These are phyloP conservation scores for Seiridium cupressi DNA, from an alignment of 2,329 filamentous ascomycete genomes.

Conservation along the genomic window DNA sequence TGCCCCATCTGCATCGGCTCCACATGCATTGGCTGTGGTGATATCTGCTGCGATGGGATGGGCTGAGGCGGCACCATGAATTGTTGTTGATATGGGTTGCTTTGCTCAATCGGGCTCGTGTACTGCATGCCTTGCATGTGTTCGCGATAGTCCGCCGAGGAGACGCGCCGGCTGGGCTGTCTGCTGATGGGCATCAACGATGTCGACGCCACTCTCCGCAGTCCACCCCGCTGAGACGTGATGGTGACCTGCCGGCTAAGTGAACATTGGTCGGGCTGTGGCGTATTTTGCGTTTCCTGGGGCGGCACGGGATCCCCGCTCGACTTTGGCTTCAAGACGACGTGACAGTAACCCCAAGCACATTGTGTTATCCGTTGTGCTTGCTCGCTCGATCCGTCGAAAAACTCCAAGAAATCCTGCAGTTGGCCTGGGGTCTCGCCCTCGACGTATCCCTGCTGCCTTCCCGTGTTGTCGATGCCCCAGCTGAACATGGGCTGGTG, in stretches of 20 bases:
- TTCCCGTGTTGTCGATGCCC: constrained; percentile 55
- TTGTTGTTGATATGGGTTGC: constrained; percentile 10
- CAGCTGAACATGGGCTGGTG: constrained; percentile 60
- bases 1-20: constrained; percentile 7
- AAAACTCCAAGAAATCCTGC: constrained; percentile 65
- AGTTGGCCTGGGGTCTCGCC: constrained; percentile 62
- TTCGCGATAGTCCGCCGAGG: constrained; percentile 11
- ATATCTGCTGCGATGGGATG: constrained; percentile 11
- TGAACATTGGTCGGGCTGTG: constrained; percentile 4
- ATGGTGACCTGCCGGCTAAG: constrained; percentile 10
- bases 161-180: constrained; percentile 9
- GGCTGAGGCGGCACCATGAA: constrained; percentile 11
- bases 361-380: constrained; percentile 55
- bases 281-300: background rate
- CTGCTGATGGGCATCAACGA: constrained; percentile 12
- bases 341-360: constrained; percentile 42
- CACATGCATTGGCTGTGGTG: constrained; percentile 11
- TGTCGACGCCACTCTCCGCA: constrained; percentile 11
- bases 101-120: constrained; percentile 6
- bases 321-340: constrained; percentile 27
- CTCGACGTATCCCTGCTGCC: constrained; percentile 57
- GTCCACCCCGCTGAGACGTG: constrained; percentile 11
- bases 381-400: constrained; percentile 55
- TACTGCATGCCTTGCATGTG: constrained; percentile 4
- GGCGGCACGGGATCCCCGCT: constrained; percentile 2